A percentile compares a stretch with the other conserved stretches of the same genome.
Conservation (phyloP, 2,329 filamentous ascomycete species). For the Biscogniauxia marginata region DNA sequence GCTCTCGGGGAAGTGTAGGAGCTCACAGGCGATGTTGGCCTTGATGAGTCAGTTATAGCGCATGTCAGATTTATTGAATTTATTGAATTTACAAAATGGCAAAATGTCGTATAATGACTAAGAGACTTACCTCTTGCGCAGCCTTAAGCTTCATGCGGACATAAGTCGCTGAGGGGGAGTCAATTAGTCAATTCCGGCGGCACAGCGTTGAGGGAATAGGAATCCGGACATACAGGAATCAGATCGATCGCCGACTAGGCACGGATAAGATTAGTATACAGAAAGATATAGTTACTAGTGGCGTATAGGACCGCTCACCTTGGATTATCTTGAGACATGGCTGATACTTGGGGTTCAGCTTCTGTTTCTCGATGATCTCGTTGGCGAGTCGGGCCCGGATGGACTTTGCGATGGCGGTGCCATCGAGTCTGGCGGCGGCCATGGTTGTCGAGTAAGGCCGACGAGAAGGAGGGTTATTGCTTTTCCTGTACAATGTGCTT, state of each 20-base stretch:
- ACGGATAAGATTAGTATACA: constrained; percentile 11
- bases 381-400: constrained; percentile 80
- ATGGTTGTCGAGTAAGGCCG: constrained; percentile 57
- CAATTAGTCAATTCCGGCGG: constrained; percentile 35
- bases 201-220: constrained; percentile 9
- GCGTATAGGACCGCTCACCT: no score
- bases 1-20: constrained; percentile 78
- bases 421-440: constrained; percentile 90
- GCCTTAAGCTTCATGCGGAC: constrained; percentile 99
- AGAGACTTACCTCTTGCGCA: constrained; percentile 74
- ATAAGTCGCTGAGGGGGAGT: constrained; percentile 71
- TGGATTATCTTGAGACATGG: constrained; percentile 94
- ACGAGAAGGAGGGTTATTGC: no score
- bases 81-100: background rate
- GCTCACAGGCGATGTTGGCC: constrained; percentile 86
- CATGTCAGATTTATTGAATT: background rate
- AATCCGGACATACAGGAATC: constrained; percentile 71
- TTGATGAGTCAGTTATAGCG: constrained; percentile 38
- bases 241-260: constrained; percentile 80
- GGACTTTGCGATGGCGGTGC: constrained; percentile 87
- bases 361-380: constrained; percentile 80
- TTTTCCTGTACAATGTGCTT: no score
- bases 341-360: constrained; percentile 80
- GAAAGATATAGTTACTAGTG: constrained; percentile 1
- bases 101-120: constrained; percentile 1